These are phyloP conservation scores for Kluyveromyces marxianus DNA, from an alignment of 1,139 yeast genomes.

Conservation along the genomic window DNA sequence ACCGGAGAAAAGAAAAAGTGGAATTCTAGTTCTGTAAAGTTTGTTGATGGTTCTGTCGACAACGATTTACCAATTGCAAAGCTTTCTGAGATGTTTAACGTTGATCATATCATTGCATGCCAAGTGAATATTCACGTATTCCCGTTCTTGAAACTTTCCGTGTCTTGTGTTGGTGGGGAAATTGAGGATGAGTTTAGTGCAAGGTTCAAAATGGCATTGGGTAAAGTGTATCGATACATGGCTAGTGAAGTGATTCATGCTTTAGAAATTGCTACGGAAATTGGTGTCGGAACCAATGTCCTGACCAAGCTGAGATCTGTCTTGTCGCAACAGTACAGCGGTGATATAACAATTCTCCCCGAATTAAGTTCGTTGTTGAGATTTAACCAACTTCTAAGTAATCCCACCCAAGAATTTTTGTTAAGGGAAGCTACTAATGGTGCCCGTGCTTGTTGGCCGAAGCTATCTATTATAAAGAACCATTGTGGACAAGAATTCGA, in stretches of 20 bases:
- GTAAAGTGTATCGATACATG: constrained; percentile 51
- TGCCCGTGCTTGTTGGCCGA: constrained; percentile 91
- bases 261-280: constrained; percentile 60
- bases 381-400: constrained; percentile 55
- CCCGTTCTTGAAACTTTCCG: constrained; percentile 66
- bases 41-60: constrained; percentile 94
- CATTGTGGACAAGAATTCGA: constrained; percentile 89
- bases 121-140: constrained; percentile 96
- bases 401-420: constrained; percentile 74
- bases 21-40: constrained; percentile 67
- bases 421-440: constrained; percentile 71
- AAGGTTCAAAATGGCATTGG: constrained; percentile 46
- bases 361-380: constrained; percentile 52
- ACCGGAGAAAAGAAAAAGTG: constrained; percentile 54
- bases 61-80: constrained; percentile 87
- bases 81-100: constrained; percentile 91
- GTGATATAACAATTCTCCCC: constrained; percentile 89
- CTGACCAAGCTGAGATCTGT: constrained; percentile 69
- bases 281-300: constrained; percentile 67
- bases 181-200: constrained; percentile 54
- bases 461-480: constrained; percentile 70
- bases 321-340: constrained; percentile 79
- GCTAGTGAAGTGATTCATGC: constrained; percentile 73
- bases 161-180: constrained; percentile 63
- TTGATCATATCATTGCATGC: constrained; percentile 92